A percentile compares a stretch with the other conserved stretches of the same genome.
phyloP scores from a whole-genome alignment of 2,329 filamentous ascomycete genomes.

The Colletotrichum limetticola region DNA sequence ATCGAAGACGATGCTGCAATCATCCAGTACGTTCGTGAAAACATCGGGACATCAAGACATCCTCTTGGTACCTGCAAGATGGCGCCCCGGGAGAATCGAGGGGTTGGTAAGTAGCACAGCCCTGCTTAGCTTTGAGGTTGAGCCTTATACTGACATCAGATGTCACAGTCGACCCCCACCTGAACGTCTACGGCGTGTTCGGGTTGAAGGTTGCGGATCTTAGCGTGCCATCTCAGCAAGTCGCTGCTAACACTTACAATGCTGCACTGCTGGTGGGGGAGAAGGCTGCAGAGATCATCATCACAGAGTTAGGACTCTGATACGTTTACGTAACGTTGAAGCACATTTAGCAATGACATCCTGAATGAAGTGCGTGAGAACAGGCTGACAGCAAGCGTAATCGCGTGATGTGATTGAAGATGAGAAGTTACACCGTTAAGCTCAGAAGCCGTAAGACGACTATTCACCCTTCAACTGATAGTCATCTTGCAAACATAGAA shows the following conservation, averaged over 20 bases:
- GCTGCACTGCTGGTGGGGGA: constrained; percentile 61
- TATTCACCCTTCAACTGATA: background rate
- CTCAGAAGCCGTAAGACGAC: background rate
- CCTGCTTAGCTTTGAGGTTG: background rate
- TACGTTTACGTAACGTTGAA: background rate
- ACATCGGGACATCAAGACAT: constrained; percentile 56
- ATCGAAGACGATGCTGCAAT: constrained; percentile 61
- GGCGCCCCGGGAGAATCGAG: constrained; percentile 50
- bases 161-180: constrained; percentile 46
- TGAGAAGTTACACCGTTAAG: background rate
- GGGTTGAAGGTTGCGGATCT: constrained; percentile 54
- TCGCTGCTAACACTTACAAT: constrained; percentile 60
- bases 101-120: constrained; percentile 42
- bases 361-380: background rate
- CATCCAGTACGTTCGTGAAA: constrained; percentile 54
- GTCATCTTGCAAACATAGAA: background rate
- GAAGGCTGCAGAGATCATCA: constrained; percentile 54
- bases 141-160: background rate
- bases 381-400: background rate
- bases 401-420: background rate
- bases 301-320: constrained; percentile 45
- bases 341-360: background rate
- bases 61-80: constrained; percentile 58
- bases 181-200: constrained; percentile 55
- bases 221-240: constrained; percentile 49